Evolutionary conservation across 2,329 filamentous ascomycete genomes (phyloP).

Genomic region (Raffaelea ambrosiae): DNA sequence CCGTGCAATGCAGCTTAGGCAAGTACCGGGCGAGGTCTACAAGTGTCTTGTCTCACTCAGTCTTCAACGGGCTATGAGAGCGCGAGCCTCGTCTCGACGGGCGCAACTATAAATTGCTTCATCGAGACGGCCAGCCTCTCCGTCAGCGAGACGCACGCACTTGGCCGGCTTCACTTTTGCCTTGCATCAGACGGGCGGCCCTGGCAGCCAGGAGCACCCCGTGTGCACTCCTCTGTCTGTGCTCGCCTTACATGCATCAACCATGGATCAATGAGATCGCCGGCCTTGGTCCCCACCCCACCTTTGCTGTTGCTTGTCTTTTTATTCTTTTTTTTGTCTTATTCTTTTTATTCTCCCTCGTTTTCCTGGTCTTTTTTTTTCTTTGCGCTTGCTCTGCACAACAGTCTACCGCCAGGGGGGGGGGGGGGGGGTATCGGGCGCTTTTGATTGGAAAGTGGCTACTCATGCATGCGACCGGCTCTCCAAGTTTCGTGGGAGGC

Average conservation of each 20-base stretch:
- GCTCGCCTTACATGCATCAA: constrained; percentile 6
- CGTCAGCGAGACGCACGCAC: too few relatives aligned
- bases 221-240: not conserved
- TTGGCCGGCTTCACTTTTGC: too few relatives aligned
- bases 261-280: constrained; percentile 13
- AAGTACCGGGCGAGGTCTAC: too few relatives aligned
- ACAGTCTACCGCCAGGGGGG: too few relatives aligned
- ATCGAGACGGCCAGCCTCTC: too few relatives aligned
- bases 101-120: too few relatives aligned
- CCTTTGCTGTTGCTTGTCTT: not conserved
- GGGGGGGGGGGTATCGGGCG: constrained; percentile 1
- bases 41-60: too few relatives aligned
- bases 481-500: constrained; percentile 13
- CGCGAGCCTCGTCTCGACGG: too few relatives aligned
- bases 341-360: not conserved
- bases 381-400: not conserved
- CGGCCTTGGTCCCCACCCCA: not conserved
- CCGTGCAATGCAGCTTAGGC: too few relatives aligned
- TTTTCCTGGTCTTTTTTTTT: not conserved
- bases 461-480: constrained; percentile 15
- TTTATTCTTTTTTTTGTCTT: not conserved
- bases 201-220: too few relatives aligned
- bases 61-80: too few relatives aligned
- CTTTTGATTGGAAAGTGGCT: constrained; percentile 22
- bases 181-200: too few relatives aligned